Percentiles rank a stretch among this genome's conserved stretches.
Evolutionary conservation across 2,329 filamentous ascomycete species (phyloP).

Genomic region (Mycosphaerella arachidis): DNA sequence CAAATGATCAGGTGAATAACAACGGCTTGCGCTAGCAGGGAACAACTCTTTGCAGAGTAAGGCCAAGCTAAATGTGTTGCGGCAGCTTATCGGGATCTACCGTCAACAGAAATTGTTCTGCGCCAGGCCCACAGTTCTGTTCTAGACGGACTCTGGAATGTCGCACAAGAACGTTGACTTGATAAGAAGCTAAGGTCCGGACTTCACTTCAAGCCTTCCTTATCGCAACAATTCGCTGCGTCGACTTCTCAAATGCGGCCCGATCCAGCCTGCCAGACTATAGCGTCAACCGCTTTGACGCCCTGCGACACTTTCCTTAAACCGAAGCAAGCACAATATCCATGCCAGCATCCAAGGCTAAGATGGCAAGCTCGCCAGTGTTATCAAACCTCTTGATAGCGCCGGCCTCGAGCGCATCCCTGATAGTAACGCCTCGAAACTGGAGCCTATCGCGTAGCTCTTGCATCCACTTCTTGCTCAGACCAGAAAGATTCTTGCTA

Average conservation of each 20-base stretch:
- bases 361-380: constrained; percentile 9
- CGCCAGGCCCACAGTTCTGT: not conserved
- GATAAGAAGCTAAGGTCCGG: too few species aligned
- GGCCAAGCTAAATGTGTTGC: not conserved
- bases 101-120: not conserved
- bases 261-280: constrained; percentile 8
- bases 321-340: constrained; percentile 15
- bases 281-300: constrained; percentile 3
- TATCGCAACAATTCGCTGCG: constrained; percentile 9
- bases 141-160: not conserved
- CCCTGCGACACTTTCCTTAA: constrained; percentile 10
- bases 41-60: not conserved
- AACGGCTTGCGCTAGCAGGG: not conserved
- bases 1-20: not conserved
- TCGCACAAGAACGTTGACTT: too few species aligned
- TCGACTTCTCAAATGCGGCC: constrained; percentile 12
- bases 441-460: constrained; percentile 12
- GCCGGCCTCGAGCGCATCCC: constrained; percentile 18
- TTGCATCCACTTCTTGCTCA: constrained; percentile 12
- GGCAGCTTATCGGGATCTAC: not conserved
- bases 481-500: constrained; percentile 5
- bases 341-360: constrained; percentile 14
- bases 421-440: constrained; percentile 18
- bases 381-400: constrained; percentile 12
- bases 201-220: not conserved